Evolutionary conservation across 1,139 yeast species (phyloP), one percentile per base, ranked within the genome.

Genomic region (Debaryomyces nepalensis): DNA sequence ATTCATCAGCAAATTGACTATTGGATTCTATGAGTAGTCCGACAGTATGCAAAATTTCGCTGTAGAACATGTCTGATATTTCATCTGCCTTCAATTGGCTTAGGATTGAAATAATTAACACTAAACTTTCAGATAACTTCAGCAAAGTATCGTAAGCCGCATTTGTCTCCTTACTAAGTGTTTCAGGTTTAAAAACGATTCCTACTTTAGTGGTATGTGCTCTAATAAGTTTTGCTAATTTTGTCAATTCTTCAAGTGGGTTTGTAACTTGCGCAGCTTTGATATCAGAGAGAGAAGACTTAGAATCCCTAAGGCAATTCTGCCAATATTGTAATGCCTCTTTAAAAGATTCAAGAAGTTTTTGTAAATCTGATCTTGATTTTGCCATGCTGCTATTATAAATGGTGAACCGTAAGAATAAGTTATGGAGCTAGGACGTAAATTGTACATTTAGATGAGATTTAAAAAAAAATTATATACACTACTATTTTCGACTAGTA

Each of bases 161-260:
- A 11, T 64, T 70, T 54, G 49, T 75, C 44, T 54, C 62, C 48
- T 47, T 70, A 0, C 12, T 24, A 33, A 72, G 51, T 37, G 59
- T 75, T 5, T 81, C 81, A 1, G 90, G 87, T 52, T 82, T 80
- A 62, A 82, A 84, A 1, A 88, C 77, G 30, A 88, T 80, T 4
- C 95, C 96, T 3, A 86, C 70, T 59, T 87, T 87, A 3, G 96
- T 87, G 2, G 85, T 73, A 58, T 87, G 91, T 1, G 96, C 93
- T 59, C 75, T 81, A n/a, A 84, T 69, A 33, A 88, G 66, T 44
- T 76, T 70, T 24, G 80, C 61, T 10, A 85, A 60, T 56, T 87
- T 88, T 8, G 58, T 60, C 20, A 87, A 57, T 52, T 87, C 95
- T 11, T 64, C 68, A 16, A 79, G 55, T 9, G 89, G 84, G 10